phyloP scores from a whole-genome alignment of 2,329 filamentous ascomycete genomes.

The Phoma herbarum region DNA sequence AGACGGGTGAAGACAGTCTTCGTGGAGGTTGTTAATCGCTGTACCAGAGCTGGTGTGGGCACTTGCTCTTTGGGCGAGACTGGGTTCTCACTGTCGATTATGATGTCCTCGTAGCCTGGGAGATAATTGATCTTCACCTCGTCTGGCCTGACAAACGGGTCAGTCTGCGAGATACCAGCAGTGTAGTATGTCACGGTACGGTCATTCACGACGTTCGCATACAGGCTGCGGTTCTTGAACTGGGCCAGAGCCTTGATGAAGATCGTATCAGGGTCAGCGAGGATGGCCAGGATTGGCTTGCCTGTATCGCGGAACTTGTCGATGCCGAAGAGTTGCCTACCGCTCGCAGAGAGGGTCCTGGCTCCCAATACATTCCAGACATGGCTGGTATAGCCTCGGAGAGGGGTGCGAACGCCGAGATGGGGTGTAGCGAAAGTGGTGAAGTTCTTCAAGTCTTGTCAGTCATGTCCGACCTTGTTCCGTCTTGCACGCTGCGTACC shows the following conservation, averaged over 20 bases:
- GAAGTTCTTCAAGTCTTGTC: conserved; percentile 72
- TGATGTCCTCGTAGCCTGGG: conserved; percentile 74
- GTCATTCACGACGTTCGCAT: conserved; percentile 89
- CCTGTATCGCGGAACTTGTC: conserved; percentile 85
- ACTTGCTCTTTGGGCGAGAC: conserved; percentile 58
- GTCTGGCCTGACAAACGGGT: conserved; percentile 77
- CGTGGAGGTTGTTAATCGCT: conserved; percentile 48
- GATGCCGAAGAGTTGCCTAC: conserved; percentile 85
- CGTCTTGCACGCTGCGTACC: conserved; percentile 69
- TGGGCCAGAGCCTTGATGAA: conserved; percentile 81
- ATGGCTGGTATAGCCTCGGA: conserved; percentile 54
- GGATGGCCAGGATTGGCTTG: conserved; percentile 78
- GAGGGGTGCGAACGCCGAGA: conserved; percentile 65
- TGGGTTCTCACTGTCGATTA: conserved; percentile 74
- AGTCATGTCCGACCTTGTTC: conserved; percentile 15
- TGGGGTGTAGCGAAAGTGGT: conserved; percentile 85
- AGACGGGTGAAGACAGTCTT: conserved; percentile 60
- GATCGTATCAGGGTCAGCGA: conserved; percentile 84
- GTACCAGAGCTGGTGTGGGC: conserved; percentile 45
- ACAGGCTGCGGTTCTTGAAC: conserved; percentile 81
- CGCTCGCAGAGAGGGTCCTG: conserved; percentile 81
- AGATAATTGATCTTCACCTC: conserved; percentile 77
- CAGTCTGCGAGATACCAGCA: conserved; percentile 76
- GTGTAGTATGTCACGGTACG: conserved; percentile 84
- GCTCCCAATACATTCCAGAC: conserved; percentile 81